Evolutionary conservation across 306 rosid genomes (phyloP).

Genomic region (Phaseolus lunatus): DNA sequence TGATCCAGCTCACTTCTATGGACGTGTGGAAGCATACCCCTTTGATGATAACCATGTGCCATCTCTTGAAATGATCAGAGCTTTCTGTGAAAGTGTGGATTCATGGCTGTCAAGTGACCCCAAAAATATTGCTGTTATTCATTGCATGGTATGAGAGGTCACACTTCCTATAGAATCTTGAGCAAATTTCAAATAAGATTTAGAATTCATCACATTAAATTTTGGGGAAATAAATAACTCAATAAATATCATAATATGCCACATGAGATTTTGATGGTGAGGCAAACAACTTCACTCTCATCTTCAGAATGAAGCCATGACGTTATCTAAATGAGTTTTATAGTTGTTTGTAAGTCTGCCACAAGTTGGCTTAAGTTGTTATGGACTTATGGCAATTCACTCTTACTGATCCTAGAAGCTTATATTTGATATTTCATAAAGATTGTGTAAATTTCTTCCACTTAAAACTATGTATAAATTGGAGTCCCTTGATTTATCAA

Average conservation of each 20-base stretch:
- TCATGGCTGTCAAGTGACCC: constrained; percentile 79
- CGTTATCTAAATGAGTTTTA: background rate
- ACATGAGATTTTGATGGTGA: constrained; percentile 4
- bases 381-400: background rate
- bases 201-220: constrained; percentile 13
- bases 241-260: background rate
- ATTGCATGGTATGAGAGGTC: constrained; percentile 82
- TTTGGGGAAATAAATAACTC: constrained; percentile 15
- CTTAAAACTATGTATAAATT: background rate
- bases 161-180: constrained; percentile 17
- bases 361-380: constrained; percentile 21
- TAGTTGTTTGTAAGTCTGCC: background rate
- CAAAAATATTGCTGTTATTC: constrained; percentile 79
- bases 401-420: constrained; percentile 36
- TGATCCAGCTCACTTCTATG: constrained; percentile 79
- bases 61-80: constrained; percentile 73
- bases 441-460: background rate
- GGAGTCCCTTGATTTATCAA: background rate
- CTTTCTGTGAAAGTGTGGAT: constrained; percentile 80
- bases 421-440: background rate
- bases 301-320: background rate
- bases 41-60: constrained; percentile 97
- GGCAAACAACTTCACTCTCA: constrained; percentile 10
- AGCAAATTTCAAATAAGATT: constrained; percentile 20
- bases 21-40: constrained; percentile 87